A percentile compares a stretch with the other conserved stretches of the same genome.
These are phyloP conservation scores for Dipodascus albidus DNA, from an alignment of 805 yeast species.

Conservation along the genomic window DNA sequence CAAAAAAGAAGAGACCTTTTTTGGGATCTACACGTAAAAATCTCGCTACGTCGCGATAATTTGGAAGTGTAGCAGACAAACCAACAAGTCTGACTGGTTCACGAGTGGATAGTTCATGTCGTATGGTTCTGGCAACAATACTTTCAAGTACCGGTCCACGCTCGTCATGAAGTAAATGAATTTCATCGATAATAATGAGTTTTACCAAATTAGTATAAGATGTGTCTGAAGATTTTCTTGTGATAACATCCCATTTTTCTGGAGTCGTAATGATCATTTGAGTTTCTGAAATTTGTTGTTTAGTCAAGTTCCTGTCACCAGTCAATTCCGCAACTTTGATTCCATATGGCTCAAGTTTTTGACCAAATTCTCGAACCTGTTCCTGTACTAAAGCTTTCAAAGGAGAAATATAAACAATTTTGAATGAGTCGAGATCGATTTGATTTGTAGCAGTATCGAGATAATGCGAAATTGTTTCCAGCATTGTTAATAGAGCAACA, in stretches of 20 bases:
- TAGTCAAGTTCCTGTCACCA: constrained; percentile 75
- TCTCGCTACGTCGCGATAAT: constrained; percentile 73
- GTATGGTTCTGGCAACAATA: constrained; percentile 64
- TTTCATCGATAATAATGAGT: constrained; percentile 78
- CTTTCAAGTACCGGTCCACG: constrained; percentile 93
- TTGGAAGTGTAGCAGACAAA: constrained; percentile 86
- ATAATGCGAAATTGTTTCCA: constrained; percentile 48
- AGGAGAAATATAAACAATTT: constrained; percentile 85
- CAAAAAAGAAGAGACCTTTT: constrained; percentile 67
- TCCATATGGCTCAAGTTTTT: constrained; percentile 54
- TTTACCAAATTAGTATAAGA: constrained; percentile 54
- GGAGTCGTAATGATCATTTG: constrained; percentile 89
- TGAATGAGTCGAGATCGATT: constrained; percentile 46
- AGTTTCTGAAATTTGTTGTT: constrained; percentile 62
- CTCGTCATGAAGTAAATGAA: constrained; percentile 84
- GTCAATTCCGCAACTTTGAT: constrained; percentile 75
- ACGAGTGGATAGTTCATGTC: constrained; percentile 34
- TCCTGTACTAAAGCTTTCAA: constrained; percentile 92
- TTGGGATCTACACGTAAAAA: constrained; percentile 55
- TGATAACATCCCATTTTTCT: constrained; percentile 94
- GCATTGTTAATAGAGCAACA: constrained; percentile 77
- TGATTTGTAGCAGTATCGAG: constrained; percentile 36
- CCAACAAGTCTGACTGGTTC: constrained; percentile 64
- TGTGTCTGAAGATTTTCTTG: constrained; percentile 65
- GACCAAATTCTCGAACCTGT: constrained; percentile 75